Conservation (phyloP, 2,329 filamentous ascomycete species). For the Cordyceps cicadae region DNA sequence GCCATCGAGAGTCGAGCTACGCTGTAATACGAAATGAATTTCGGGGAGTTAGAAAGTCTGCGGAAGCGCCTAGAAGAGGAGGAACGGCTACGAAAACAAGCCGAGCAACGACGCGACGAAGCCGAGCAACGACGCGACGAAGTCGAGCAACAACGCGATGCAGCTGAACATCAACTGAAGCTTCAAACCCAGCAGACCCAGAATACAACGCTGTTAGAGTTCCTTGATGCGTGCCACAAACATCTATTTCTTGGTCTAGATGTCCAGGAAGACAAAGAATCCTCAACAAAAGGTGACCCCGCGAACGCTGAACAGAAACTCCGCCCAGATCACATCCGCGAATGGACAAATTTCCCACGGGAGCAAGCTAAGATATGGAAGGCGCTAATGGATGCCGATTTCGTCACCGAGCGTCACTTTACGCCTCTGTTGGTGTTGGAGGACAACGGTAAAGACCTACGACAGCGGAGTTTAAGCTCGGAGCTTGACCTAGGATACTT, state of each 20-base stretch:
- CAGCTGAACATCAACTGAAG: too few species aligned
- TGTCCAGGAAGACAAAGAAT: slow-evolving; percentile 2
- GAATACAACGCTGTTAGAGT: not conserved
- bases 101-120: not conserved
- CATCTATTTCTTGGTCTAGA: not conserved
- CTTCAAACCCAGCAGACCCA: not conserved
- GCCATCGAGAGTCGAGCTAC: too few species aligned
- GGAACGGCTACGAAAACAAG: too few species aligned
- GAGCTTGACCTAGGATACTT: slow-evolving; percentile 6
- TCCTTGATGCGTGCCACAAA: not conserved
- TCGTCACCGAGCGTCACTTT: not conserved
- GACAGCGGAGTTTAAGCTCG: not conserved
- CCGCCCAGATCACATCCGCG: not conserved
- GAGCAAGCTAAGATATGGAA: not conserved
- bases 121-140: too few species aligned
- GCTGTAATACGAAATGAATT: too few species aligned
- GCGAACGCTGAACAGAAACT: slow-evolving; percentile 3
- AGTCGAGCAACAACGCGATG: too few species aligned
- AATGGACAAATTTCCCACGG: not conserved
- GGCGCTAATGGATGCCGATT: not conserved
- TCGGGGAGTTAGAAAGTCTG: too few species aligned
- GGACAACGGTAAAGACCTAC: not conserved
- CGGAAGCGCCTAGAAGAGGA: too few species aligned
- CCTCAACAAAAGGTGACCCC: too few species aligned
- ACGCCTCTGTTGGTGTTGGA: not conserved